Conservation (phyloP, 768 basidiomycete species). For the Boletus vermiculosoides region DNA sequence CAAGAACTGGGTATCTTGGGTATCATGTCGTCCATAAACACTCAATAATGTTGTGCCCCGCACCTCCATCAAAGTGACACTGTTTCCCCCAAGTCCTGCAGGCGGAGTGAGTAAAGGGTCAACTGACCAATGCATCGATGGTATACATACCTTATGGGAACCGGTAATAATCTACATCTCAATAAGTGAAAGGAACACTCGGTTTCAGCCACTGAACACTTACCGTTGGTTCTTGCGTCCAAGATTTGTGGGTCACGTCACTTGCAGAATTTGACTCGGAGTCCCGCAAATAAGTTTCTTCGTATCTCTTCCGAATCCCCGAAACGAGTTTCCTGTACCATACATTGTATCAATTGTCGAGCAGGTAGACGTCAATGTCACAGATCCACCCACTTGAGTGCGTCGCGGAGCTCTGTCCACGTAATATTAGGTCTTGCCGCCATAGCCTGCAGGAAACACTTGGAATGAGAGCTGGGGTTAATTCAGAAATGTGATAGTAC, state of each 20-base stretch:
- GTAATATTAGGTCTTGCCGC: constrained; percentile 10
- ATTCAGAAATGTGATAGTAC: not conserved
- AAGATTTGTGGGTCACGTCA: not conserved
- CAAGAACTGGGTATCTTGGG: too few relatives aligned
- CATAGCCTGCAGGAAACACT: constrained; percentile 23
- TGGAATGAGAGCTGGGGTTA: not conserved
- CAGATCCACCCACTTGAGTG: constrained; percentile 12
- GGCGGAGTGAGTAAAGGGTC: not conserved
- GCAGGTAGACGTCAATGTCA: not conserved
- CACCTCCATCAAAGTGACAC: constrained; percentile 10
- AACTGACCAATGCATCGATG: not conserved
- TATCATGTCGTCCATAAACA: too few relatives aligned
- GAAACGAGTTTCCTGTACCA: constrained; percentile 11
- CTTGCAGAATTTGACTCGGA: not conserved
- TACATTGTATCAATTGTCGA: not conserved
- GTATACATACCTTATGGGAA: constrained; percentile 8
- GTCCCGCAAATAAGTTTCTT: not conserved
- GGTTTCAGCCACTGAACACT: constrained; percentile 4
- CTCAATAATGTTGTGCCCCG: too few relatives aligned
- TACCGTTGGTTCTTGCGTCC: constrained; percentile 23
- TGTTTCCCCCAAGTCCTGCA: constrained; percentile 12
- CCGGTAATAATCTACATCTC: constrained; percentile 11
- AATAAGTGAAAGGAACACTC: not conserved
- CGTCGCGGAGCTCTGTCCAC: constrained; percentile 21
- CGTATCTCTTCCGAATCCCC: constrained; percentile 13